Conservation (phyloP, 371 early-diverging fungal species). For the Syncephalastrum racemosum region DNA sequence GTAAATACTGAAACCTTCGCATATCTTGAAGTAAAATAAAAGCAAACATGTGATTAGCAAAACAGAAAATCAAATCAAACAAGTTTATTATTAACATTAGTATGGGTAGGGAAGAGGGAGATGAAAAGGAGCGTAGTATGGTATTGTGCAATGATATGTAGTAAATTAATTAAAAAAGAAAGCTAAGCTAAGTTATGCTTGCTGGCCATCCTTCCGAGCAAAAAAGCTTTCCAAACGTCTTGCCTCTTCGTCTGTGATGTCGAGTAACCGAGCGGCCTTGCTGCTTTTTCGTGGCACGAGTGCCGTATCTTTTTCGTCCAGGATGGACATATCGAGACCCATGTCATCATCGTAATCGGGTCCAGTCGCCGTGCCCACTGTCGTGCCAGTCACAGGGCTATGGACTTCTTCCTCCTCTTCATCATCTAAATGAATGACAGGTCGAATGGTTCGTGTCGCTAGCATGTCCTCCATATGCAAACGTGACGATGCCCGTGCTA, state of each 20-base stretch:
- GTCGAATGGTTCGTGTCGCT: conserved; percentile 45
- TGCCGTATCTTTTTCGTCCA: conserved; percentile 20
- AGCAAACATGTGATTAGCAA: no score
- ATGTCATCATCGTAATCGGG: conserved; percentile 36
- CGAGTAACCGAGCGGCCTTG: conserved; percentile 35
- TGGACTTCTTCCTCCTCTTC: neutral
- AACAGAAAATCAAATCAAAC: no score
- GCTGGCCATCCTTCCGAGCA: no score
- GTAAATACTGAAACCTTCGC: no score
- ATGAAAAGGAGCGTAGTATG: no score
- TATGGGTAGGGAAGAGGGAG: no score
- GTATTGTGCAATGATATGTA: no score
- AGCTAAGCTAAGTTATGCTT: no score
- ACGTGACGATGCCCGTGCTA: conserved; percentile 11
- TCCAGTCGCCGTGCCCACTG: conserved; percentile 10
- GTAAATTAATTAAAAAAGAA: no score
- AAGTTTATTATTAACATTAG: no score
- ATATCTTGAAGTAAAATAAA: no score
- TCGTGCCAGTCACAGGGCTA: neutral
- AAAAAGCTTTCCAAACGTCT: conserved; percentile 2
- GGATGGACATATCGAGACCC: conserved; percentile 34
- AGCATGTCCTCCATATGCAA: conserved; percentile 34
- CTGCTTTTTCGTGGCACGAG: conserved; percentile 9
- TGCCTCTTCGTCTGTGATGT: conserved; percentile 38
- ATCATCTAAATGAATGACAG: conserved; percentile 13